A percentile compares a stretch with the other conserved stretches of the same genome.
Conservation (phyloP, 2,329 filamentous ascomycete genomes). For the Colletotrichum tropicale region DNA sequence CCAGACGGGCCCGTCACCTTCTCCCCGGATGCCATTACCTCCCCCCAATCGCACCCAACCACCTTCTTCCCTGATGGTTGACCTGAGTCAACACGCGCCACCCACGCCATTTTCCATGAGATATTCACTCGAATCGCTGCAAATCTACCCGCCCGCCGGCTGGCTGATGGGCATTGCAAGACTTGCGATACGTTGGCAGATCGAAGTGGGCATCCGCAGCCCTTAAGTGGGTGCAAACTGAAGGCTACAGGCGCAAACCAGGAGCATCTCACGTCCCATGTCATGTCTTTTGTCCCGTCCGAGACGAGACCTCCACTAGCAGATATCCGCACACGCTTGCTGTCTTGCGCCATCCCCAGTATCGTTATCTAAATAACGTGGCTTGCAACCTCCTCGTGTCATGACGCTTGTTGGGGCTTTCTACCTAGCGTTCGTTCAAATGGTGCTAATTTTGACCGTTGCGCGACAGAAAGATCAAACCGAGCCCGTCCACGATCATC, state of each 20-base stretch:
- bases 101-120: not conserved
- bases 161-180: not conserved
- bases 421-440: not conserved
- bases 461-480: conserved; percentile 8
- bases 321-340: not conserved
- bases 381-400: not conserved
- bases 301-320: not conserved
- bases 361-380: not conserved
- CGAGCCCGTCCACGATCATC: not conserved
- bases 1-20: not conserved
- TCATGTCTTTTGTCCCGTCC: not conserved
- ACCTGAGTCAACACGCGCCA: conserved; percentile 8
- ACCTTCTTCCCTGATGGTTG: not conserved
- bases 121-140: not conserved
- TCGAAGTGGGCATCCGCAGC: not conserved
- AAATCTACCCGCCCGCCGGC: not conserved
- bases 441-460: conserved; percentile 5
- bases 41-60: not conserved
- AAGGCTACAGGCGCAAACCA: not conserved
- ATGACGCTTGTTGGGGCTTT: not conserved
- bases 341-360: not conserved
- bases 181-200: not conserved
- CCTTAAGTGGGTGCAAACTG: not conserved
- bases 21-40: not conserved
- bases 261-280: not conserved